These are phyloP conservation scores for Dactylis glomerata DNA, from an alignment of 176 grass and related monocot genomes.

Conservation along the genomic window DNA sequence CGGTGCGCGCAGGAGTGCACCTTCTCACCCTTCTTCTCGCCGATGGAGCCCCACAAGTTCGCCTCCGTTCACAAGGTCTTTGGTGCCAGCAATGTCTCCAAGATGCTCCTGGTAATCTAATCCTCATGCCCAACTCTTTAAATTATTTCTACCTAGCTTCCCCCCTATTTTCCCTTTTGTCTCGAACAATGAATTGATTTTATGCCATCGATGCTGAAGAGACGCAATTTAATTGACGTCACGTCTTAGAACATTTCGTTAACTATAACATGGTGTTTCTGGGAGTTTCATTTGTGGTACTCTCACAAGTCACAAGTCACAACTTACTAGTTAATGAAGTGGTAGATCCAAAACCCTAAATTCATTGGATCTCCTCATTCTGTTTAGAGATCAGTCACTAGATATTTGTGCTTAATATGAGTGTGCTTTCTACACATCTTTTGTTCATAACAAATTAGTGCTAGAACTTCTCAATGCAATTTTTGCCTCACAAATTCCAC, in stretches of 20 bases:
- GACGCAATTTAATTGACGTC: not conserved
- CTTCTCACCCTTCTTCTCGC: conserved; percentile 94
- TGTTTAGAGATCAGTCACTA: not conserved
- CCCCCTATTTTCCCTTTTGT: not conserved
- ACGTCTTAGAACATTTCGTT: not conserved
- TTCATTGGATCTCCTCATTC: not conserved
- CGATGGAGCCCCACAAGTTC: conserved; percentile 92
- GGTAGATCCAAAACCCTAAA: not conserved
- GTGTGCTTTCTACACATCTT: not conserved
- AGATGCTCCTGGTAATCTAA: conserved; percentile 73
- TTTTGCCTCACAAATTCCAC: not conserved
- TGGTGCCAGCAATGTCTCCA: conserved; percentile 97
- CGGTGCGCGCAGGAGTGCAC: conserved; percentile 95
- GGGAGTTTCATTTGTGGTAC: not conserved
- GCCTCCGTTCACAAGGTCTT: conserved; percentile 87
- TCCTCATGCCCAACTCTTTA: not conserved
- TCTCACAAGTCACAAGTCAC: not conserved
- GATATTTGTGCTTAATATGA: not conserved
- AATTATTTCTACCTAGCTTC: not conserved
- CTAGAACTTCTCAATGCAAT: no score
- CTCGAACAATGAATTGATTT: not conserved
- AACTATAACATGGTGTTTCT: not conserved
- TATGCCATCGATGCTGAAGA: not conserved
- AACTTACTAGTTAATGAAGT: not conserved
- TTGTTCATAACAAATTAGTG: not conserved